Evolutionary conservation across 257 asterid species (phyloP).

Genomic region (Osmanthus fragrans): DNA sequence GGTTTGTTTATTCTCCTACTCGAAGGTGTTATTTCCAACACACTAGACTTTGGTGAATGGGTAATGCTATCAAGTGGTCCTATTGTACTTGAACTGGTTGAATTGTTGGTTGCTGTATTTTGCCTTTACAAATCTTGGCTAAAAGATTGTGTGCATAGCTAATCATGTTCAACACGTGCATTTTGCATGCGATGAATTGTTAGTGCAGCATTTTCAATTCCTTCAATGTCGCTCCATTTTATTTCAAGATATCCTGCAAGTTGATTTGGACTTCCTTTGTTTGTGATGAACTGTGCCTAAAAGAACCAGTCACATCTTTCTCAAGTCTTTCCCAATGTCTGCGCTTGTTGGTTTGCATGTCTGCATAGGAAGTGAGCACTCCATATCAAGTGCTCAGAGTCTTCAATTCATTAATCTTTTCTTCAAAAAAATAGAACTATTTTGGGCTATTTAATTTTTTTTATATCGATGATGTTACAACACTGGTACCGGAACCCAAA

Average conservation of each 20-base stretch:
- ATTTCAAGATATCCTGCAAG: background rate
- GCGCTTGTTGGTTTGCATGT: background rate
- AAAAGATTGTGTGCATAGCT: background rate
- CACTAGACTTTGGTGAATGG: background rate
- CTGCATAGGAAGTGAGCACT: background rate
- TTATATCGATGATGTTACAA: background rate
- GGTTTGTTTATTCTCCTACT: too few species aligned
- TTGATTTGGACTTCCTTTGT: background rate
- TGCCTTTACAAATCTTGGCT: background rate
- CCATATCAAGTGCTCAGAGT: background rate
- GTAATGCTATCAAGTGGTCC: background rate
- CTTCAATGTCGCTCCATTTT: background rate
- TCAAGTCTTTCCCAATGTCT: background rate
- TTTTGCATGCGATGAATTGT: background rate
- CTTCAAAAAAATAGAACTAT: background rate
- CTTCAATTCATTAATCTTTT: background rate
- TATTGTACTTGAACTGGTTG: background rate
- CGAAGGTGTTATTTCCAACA: too few species aligned
- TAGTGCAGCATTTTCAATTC: background rate
- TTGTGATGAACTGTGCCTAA: background rate
- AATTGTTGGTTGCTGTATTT: background rate
- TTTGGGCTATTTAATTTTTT: background rate
- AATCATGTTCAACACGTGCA: background rate
- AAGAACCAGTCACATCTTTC: background rate
- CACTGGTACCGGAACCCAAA: background rate